Conservation (phyloP, 768 basidiomycete genomes). For the Hemileccinum rubropunctum region DNA sequence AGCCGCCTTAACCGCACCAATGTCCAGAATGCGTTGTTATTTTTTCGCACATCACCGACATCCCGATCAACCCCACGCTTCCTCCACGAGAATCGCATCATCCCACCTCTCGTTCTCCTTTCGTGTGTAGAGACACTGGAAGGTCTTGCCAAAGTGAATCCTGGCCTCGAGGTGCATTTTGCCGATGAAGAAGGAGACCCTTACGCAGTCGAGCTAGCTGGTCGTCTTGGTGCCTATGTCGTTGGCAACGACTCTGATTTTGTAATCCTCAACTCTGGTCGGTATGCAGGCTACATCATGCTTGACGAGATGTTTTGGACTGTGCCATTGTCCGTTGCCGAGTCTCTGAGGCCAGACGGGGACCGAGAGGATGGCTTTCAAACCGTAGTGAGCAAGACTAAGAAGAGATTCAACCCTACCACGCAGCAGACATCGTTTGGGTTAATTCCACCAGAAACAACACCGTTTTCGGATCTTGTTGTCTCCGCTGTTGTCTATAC, state of each 20-base stretch:
- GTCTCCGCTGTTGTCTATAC: conserved; percentile 59
- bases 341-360: conserved; percentile 19
- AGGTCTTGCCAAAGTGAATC: conserved; percentile 32
- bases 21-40: conserved; percentile 63
- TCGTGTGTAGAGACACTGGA: conserved; percentile 58
- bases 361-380: conserved; percentile 57
- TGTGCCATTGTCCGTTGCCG: conserved; percentile 22
- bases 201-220: conserved; percentile 81
- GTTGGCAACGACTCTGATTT: conserved; percentile 82
- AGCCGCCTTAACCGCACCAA: conserved; percentile 55
- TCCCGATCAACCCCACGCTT: conserved; percentile 68
- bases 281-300: conserved; percentile 76
- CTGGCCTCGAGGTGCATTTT: conserved; percentile 55
- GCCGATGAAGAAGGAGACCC: conserved; percentile 85
- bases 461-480: conserved; percentile 36
- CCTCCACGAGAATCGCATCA: conserved; percentile 66
- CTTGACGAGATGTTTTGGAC: conserved; percentile 75
- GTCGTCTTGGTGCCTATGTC: conserved; percentile 68
- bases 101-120: conserved; percentile 64
- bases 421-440: conserved; percentile 25
- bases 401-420: conserved; percentile 40
- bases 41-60: conserved; percentile 72
- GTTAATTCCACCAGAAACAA: conserved; percentile 53
- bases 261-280: conserved; percentile 70
- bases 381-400: conserved; percentile 52